phyloP scores from a whole-genome alignment of 2,329 filamentous ascomycete genomes.

The Malbranchea cinnamomea region DNA sequence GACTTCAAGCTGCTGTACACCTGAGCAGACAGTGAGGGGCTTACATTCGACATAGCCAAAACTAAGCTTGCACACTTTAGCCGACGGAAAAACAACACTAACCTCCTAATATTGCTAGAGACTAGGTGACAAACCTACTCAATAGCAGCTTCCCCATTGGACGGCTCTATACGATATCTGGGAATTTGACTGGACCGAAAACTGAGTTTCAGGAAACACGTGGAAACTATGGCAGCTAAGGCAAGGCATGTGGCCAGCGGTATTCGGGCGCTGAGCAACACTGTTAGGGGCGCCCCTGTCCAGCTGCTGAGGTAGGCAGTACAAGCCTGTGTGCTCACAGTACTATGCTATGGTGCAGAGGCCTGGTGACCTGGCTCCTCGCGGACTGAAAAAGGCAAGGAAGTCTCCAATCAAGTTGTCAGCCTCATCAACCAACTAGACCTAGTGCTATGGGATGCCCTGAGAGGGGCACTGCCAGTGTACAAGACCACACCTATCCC shows the following conservation, averaged over 20 bases:
- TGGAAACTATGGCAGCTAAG: slow-evolving; percentile 10
- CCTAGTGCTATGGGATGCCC: slow-evolving; percentile 2
- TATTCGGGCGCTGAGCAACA: slow-evolving; percentile 4
- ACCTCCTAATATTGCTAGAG: neutral
- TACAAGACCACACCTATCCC: slow-evolving; percentile 9
- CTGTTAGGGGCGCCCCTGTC: slow-evolving; percentile 2
- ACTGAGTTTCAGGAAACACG: slow-evolving; percentile 9
- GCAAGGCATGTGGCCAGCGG: slow-evolving; percentile 6
- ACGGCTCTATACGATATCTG: slow-evolving; percentile 10
- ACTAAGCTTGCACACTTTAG: slow-evolving; percentile 1
- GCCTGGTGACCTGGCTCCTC: slow-evolving; percentile 5
- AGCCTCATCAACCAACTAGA: neutral
- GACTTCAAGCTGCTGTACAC: neutral
- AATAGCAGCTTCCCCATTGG: neutral
- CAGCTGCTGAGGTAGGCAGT: slow-evolving; percentile 1
- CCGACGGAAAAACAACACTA: neutral
- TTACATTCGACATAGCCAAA: slow-evolving; percentile 1
- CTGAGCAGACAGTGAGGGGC: slow-evolving; percentile 1
- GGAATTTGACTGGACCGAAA: slow-evolving; percentile 12
- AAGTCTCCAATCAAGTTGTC: slow-evolving; percentile 1
- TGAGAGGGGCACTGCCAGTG: slow-evolving; percentile 5
- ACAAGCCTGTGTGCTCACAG: slow-evolving; percentile 3
- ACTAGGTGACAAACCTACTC: neutral
- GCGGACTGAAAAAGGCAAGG: neutral
- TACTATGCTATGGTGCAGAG: slow-evolving; percentile 6